Percentiles rank a stretch among this genome's conserved stretches.
phyloP scores from a whole-genome alignment of 805 yeast genomes.

The Barnettozyma siamensis region DNA sequence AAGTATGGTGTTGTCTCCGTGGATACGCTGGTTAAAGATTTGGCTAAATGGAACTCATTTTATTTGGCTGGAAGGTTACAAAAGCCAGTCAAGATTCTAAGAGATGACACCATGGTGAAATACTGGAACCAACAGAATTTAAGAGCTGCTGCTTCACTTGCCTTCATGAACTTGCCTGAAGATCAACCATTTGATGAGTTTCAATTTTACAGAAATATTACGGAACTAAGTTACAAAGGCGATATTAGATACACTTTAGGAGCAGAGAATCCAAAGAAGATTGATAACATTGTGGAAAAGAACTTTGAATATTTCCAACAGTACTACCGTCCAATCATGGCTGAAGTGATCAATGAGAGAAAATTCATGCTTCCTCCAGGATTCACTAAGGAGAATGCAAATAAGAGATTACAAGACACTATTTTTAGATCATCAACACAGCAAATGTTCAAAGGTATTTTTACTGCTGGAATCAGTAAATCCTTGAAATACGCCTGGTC shows the following conservation, averaged over 20 bases:
- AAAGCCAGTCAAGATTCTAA: conserved; percentile 79
- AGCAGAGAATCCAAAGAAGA: conserved; percentile 91
- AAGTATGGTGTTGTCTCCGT: conserved; percentile 85
- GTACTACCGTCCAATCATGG: conserved; percentile 61
- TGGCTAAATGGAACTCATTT: conserved; percentile 78
- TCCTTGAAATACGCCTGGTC: conserved; percentile 72
- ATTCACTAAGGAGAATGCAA: conserved; percentile 32
- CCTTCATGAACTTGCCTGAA: conserved; percentile 30
- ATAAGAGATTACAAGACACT: conserved; percentile 39
- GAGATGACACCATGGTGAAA: conserved; percentile 56
- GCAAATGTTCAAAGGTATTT: conserved; percentile 77
- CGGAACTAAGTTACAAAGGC: conserved; percentile 81
- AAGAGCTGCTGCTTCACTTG: conserved; percentile 68
- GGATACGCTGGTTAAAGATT: conserved; percentile 55
- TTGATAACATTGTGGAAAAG: conserved; percentile 74
- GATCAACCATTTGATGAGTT: conserved; percentile 43
- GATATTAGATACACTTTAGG: conserved; percentile 81
- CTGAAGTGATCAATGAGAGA: conserved; percentile 31
- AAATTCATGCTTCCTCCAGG: conserved; percentile 33
- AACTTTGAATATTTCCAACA: conserved; percentile 64
- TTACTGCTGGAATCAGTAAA: conserved; percentile 79
- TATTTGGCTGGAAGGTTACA: conserved; percentile 91
- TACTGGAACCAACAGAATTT: conserved; percentile 73
- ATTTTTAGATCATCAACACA: conserved; percentile 64
- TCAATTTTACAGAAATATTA: conserved; percentile 70